Base-by-base conservation (phyloP, 2,329 filamentous ascomycete species). In the Clarireedia monteithiana region DNA sequence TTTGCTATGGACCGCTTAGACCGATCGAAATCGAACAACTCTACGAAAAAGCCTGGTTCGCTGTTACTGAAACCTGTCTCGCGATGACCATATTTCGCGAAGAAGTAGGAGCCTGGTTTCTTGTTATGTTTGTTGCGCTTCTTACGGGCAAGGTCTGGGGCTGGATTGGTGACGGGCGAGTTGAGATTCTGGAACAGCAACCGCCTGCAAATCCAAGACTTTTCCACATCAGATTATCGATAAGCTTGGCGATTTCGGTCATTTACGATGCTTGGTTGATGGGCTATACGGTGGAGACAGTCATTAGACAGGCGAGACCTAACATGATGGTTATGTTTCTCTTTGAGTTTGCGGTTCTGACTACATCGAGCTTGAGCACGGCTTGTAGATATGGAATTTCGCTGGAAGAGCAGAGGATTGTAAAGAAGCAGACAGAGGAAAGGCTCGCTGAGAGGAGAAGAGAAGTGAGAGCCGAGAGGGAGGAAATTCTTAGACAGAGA, bases 311-410 rank as follows among this genome's bases (percentile, higher is more conserved):
- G 68, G 89, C 92, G 2, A 81, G 88, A n/a, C 91, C 92, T 0
- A 94, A 95, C 58, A 97, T 99, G 88, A 99, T 97, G 91, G 91
- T 99, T 60, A 97, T 99, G 91, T 99, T 99, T 67, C 84, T 95
- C 5, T 99, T 99, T 65, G 94, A 99, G 71, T 97, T 97, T 68
- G 91, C 92, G 39, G 85, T 99, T 45, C 75, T 97, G 58, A 79
- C 84, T 2, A 86, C 95, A 9, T 85, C 85, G 51, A 95, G 92
- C 0, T 77, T 84, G 52, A 91, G 92, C 48, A 96, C 91, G 0
- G 79, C 82, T 2, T 77, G 84, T 54, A 84, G 91, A 58, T 99
- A 99, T 71, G 71, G 81, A 20, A 80, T 97, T 50, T 88, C 87
- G 3, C 72, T 96, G 45, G 76, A 85, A 7, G 94, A 99, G 70